These are phyloP conservation scores for Epichloe amarillans DNA, from an alignment of 2,329 filamentous ascomycete genomes.

Conservation along the genomic window DNA sequence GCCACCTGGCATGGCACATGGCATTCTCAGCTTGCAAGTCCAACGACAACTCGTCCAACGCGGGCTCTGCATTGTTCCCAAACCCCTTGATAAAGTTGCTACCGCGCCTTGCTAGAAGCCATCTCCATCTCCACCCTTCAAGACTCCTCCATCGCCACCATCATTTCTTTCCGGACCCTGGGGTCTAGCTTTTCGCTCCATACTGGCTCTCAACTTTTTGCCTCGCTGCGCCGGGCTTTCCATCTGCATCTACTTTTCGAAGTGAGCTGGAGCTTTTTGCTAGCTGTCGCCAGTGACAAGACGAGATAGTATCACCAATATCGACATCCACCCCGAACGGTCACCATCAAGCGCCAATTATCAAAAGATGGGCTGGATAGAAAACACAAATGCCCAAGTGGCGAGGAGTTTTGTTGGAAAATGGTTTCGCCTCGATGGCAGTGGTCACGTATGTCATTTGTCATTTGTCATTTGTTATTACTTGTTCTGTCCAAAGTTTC, in stretches of 20 bases:
- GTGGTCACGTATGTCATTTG: constrained; percentile 56
- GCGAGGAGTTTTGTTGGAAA: constrained; percentile 53
- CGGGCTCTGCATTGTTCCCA: neutral
- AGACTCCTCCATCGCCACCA: constrained; percentile 1
- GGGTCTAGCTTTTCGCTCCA: neutral
- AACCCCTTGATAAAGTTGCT: neutral
- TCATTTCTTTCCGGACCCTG: neutral
- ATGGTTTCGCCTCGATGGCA: constrained; percentile 72
- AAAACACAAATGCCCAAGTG: constrained; percentile 41
- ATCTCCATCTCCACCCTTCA: neutral
- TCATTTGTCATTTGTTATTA: constrained; percentile 18
- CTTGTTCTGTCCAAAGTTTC: neutral
- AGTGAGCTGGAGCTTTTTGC: neutral
- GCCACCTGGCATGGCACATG: neutral
- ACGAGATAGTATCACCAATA: neutral
- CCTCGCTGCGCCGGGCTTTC: neutral
- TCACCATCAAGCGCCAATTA: neutral
- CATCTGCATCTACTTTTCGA: neutral
- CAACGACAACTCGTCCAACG: neutral
- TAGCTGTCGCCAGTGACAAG: neutral
- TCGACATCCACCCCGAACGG: neutral
- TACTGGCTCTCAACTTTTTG: neutral
- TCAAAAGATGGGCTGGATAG: constrained; percentile 32
- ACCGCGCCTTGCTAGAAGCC: neutral
- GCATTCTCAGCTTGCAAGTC: neutral